Conservation (phyloP, 2,329 filamentous ascomycete genomes). For the Cadophora sp. region DNA sequence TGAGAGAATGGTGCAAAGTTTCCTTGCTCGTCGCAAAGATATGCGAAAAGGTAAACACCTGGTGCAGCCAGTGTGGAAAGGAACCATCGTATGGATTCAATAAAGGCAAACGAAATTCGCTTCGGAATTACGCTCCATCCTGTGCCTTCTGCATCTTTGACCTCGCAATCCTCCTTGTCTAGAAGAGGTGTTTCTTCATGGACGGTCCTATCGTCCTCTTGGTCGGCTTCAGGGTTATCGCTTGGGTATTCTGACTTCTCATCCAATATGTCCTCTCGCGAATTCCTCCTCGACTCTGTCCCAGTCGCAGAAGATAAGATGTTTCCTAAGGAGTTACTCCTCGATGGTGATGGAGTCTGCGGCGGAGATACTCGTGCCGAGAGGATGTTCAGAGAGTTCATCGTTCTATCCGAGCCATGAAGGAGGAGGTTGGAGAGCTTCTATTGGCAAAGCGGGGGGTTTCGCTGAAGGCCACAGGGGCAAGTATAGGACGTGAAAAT, state of each 20-base stretch:
- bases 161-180: slow-evolving; percentile 45
- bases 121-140: slow-evolving; percentile 67
- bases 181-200: slow-evolving; percentile 77
- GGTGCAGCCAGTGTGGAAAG: slow-evolving; percentile 81
- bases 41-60: slow-evolving; percentile 81
- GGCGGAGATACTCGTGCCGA: slow-evolving; percentile 79
- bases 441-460: slow-evolving; percentile 17
- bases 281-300: slow-evolving; percentile 41
- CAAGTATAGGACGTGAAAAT: slow-evolving; percentile 1
- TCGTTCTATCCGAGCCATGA: slow-evolving; percentile 67
- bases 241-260: slow-evolving; percentile 48
- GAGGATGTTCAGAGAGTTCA: slow-evolving; percentile 97
- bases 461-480: slow-evolving; percentile 15
- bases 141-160: slow-evolving; percentile 47
- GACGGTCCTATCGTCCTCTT: slow-evolving; percentile 39
- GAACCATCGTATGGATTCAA: slow-evolving; percentile 79
- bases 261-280: slow-evolving; percentile 49
- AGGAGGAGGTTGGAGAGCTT: slow-evolving; percentile 32
- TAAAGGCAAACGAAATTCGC: slow-evolving; percentile 73
- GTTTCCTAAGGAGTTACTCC: slow-evolving; percentile 65
- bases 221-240: slow-evolving; percentile 49
- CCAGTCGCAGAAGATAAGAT: slow-evolving; percentile 37
- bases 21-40: slow-evolving; percentile 82
- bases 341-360: slow-evolving; percentile 61
- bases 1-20: slow-evolving; percentile 80